Evolutionary conservation across 2,329 filamentous ascomycete genomes (phyloP).

Genomic region (Penicillium decumbens): DNA sequence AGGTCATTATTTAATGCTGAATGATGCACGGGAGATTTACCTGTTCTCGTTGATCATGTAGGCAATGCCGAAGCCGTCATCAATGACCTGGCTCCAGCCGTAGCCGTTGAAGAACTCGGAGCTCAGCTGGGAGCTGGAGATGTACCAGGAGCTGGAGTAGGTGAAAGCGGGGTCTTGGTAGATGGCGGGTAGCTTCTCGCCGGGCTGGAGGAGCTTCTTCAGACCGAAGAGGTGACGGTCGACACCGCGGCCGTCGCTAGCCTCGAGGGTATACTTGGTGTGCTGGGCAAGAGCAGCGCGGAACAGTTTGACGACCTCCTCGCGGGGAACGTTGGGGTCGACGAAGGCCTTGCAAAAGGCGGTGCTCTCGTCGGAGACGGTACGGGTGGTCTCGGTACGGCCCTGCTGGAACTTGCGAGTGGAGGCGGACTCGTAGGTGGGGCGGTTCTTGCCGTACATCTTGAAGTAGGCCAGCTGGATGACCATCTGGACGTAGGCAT

Average conservation of each 20-base stretch:
- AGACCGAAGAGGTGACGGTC: slow-evolving; percentile 96
- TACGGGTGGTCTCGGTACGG: slow-evolving; percentile 91
- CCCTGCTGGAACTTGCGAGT: slow-evolving; percentile 94
- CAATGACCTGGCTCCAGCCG: slow-evolving; percentile 96
- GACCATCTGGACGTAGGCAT: slow-evolving; percentile 97
- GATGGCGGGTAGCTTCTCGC: slow-evolving; percentile 74
- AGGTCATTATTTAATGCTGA: not conserved
- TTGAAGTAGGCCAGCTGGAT: slow-evolving; percentile 98
- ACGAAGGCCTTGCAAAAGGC: slow-evolving; percentile 85
- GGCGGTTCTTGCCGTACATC: slow-evolving; percentile 97
- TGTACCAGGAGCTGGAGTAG: slow-evolving; percentile 84
- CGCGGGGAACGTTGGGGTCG: slow-evolving; percentile 60
- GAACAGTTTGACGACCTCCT: slow-evolving; percentile 69
- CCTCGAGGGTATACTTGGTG: slow-evolving; percentile 83
- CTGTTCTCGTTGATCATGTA: slow-evolving; percentile 99
- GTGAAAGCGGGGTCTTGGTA: slow-evolving; percentile 80
- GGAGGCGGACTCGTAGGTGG: slow-evolving; percentile 94
- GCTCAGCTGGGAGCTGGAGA: slow-evolving; percentile 84
- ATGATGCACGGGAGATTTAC: slow-evolving; percentile 43
- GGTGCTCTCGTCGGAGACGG: slow-evolving; percentile 83
- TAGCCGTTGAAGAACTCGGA: slow-evolving; percentile 99
- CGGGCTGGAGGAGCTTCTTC: slow-evolving; percentile 78
- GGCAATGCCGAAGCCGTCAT: slow-evolving; percentile 92
- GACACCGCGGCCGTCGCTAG: slow-evolving; percentile 86
- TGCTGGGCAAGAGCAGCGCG: slow-evolving; percentile 76